These are phyloP conservation scores for Fusarium pseudonygamai DNA, from an alignment of 2,329 filamentous ascomycete species.

Conservation along the genomic window DNA sequence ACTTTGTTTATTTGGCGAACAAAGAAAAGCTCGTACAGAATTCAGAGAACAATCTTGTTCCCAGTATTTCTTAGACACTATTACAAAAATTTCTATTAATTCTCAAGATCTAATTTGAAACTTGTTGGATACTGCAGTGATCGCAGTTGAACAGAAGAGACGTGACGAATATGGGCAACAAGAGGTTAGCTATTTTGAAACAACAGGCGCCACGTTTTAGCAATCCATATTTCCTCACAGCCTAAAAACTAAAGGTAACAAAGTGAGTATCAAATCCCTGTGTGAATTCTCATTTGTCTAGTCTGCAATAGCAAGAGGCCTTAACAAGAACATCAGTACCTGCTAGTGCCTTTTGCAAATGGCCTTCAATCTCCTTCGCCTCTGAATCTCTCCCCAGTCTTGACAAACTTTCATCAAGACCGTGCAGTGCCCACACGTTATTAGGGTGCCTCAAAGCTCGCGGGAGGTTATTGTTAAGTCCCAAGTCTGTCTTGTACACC, in stretches of 20 bases:
- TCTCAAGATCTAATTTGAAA: accelerated
- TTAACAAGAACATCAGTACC: slow-evolving; percentile 5
- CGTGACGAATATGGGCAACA: accelerated
- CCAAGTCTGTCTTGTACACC: slow-evolving; percentile 70
- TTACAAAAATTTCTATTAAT: accelerated
- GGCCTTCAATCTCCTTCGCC: slow-evolving; percentile 39
- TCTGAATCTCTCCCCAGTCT: slow-evolving; percentile 56
- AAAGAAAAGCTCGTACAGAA: not conserved
- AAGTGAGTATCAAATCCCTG: accelerated
- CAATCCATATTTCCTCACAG: not conserved
- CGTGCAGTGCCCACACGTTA: slow-evolving; percentile 80
- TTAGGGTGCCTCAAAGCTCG: slow-evolving; percentile 73
- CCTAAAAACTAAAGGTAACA: accelerated
- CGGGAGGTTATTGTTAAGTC: slow-evolving; percentile 67
- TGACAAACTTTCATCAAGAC: slow-evolving; percentile 74
- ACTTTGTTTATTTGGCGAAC: accelerated
- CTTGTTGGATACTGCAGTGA: accelerated
- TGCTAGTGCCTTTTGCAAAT: not conserved
- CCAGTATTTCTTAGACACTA: accelerated
- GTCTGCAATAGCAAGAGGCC: slow-evolving; percentile 24
- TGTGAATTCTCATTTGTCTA: not conserved
- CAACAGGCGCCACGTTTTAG: accelerated
- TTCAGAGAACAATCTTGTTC: not conserved
- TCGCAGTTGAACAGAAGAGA: too few relatives aligned
- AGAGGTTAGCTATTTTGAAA: not conserved